Base-by-base conservation (phyloP, 208 protist species). In the Leishmania gerbilli region DNA sequence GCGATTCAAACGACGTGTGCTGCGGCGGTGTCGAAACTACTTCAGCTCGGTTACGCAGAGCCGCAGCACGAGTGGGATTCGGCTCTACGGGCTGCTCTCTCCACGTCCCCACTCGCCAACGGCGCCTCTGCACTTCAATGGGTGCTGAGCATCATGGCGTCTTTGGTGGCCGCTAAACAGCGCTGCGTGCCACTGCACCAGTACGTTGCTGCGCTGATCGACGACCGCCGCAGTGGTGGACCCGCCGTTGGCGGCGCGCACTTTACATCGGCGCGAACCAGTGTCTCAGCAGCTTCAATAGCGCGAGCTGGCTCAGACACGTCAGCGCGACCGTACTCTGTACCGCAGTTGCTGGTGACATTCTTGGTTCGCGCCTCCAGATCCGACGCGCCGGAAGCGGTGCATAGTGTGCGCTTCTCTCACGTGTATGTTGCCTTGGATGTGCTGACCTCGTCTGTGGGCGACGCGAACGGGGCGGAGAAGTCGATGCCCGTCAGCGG, bases 111-210 rank as follows among this genome's bases (percentile, higher is more conserved):
- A 31, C 74, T 65, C 77, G 51, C 47, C 49, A 74, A 65, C 24
- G 68, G 84, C 27, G 79, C 83, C 45, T 40, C 65, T 1, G 27
- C 80, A 0, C 47, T 89, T 53, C 71, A 79, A 74, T 90, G 87
- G 76, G 87, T 82, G 8, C n/a, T 97, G 53, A 97, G 93, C 75
- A 47, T 90, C 31, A 81, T 88, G 37, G 91, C 93, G 13, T 77
- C 89, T 2, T 58, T 83, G 53, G 90, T 87, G 3, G 88, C 91
- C 7, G 85, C 93, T 5, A 86, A 82, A 31, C 90, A 87, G 64
- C 53, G 82, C 3, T 42, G 79, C 34, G 34, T 86, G 19, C 77
- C 90, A 11, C 75, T 93, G 24, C 88, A 91, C 82, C 72, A 83
- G n/a, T 86, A 92, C 84, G 13, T 91, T 11, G 55, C 82, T 17